These are phyloP conservation scores for Spathaspora sp. DNA, from an alignment of 805 yeast species.

Conservation along the genomic window DNA sequence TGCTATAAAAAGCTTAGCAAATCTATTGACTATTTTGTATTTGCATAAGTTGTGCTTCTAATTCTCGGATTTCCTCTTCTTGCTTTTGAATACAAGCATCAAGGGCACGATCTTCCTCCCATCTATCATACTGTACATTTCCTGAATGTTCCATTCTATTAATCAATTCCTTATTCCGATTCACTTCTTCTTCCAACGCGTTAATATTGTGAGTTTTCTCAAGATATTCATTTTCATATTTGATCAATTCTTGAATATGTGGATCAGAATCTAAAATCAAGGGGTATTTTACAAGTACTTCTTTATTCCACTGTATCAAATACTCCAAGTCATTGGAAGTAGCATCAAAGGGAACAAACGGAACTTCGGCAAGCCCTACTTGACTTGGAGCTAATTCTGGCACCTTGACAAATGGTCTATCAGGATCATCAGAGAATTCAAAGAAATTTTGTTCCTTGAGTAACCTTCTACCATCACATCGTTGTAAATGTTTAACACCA, in stretches of 20 bases:
- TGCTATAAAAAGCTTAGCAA: not conserved
- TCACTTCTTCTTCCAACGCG: not conserved
- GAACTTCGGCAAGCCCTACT: not conserved
- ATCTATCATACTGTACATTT: not conserved
- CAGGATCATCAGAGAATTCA: not conserved
- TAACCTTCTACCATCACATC: constrained; percentile 48
- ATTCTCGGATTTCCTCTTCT: constrained; percentile 1
- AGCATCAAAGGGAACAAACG: not conserved
- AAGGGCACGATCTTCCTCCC: not conserved
- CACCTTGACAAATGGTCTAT: constrained; percentile 1
- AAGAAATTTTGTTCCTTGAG: constrained; percentile 11
- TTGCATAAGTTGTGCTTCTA: constrained; percentile 1
- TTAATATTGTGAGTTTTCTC: not conserved
- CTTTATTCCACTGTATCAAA: not conserved
- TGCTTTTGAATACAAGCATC: constrained; percentile 1
- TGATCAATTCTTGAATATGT: not conserved
- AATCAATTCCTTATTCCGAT: not conserved
- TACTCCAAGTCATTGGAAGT: not conserved
- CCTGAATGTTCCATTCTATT: not conserved
- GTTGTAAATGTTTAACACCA: constrained; percentile 29
- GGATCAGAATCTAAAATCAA: not conserved
- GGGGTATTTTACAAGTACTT: not conserved
- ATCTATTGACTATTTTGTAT: not conserved
- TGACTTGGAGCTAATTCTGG: not conserved
- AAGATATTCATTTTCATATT: not conserved